These are phyloP conservation scores for Bretziella fagacearum DNA, from an alignment of 2,329 filamentous ascomycete genomes.

Conservation along the genomic window DNA sequence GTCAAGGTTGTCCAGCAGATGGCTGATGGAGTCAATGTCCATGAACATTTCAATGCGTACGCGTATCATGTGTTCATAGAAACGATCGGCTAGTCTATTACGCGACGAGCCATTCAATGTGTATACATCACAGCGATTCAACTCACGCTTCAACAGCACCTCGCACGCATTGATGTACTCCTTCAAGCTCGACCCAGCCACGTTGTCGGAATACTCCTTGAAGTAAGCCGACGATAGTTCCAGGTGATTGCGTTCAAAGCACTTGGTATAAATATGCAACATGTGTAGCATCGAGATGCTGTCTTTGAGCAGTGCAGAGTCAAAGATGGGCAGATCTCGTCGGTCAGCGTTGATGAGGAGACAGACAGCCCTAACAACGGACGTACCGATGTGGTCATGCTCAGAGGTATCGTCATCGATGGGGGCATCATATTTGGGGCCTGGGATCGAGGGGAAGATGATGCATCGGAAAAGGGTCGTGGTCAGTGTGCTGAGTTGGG, in stretches of 20 bases:
- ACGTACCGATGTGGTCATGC: constrained; percentile 3
- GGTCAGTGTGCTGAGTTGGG: neutral
- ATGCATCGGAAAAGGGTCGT: constrained; percentile 51
- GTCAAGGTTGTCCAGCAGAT: constrained; percentile 55
- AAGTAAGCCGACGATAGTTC: constrained; percentile 52
- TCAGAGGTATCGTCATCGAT: neutral
- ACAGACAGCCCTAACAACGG: constrained; percentile 42
- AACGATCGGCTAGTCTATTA: constrained; percentile 52
- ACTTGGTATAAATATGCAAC: constrained; percentile 60
- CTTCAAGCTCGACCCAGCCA: constrained; percentile 47
- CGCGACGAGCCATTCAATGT: constrained; percentile 72
- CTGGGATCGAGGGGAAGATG: constrained; percentile 25
- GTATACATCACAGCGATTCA: constrained; percentile 59
- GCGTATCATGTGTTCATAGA: constrained; percentile 57
- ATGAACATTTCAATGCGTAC: constrained; percentile 50
- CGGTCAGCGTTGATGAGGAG: constrained; percentile 61
- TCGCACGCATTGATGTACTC: constrained; percentile 59
- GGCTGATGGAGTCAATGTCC: constrained; percentile 48
- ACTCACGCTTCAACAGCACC: constrained; percentile 53
- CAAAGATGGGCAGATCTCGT: constrained; percentile 35
- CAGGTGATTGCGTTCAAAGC: constrained; percentile 66
- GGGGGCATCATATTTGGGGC: neutral
- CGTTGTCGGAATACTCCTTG: constrained; percentile 47
- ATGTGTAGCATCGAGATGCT: constrained; percentile 70
- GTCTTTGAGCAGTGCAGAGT: constrained; percentile 50